Base-by-base conservation (phyloP, 768 basidiomycete genomes). In the Boletellus ananas region DNA sequence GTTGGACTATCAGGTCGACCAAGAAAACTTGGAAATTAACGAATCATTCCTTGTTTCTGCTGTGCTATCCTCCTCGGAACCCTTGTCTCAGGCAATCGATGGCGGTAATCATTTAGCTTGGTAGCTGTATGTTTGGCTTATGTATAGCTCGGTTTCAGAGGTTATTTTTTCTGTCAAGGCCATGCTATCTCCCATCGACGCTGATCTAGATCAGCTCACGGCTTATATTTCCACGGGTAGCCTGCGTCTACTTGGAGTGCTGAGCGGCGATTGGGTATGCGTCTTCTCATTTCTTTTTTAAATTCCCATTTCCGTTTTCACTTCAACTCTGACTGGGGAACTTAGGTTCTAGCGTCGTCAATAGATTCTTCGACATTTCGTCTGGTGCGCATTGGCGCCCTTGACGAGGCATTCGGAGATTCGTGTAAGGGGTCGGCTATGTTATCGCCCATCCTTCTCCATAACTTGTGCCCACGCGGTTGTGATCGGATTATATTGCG, bases 211-310 rank as follows among this genome's bases (percentile, higher is more conserved):
- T 46, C 76, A 85, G 43, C 71, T 68, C 36, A 78, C 84, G 3
- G 56, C 90, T 0, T 88, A 84, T 62, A 57, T 87, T 31, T 75
- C 77, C 29, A 81, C 85, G 2, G 60, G 72, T n/a, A 83, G 87
- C 50, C 72, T 93, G 14, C 76, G 79, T 34, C 77, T 72, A 45
- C 69, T 88, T 36, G 89, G 90, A 13, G 63, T 84, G 6, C 72
- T 89, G 43, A 78, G 79, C 54, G 84, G 84, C 29, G 90, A 91
- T 60, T 93, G 90, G 91, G 90, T 87, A 65, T 39, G 75, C 7
- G 23, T 5, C 23, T 3, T 23, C 6, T 23, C 23, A 23, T 23
- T 56, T 9, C 40, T 41, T 47, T 34, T 21, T 34, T 35, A 33
- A n/a, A 29, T 29, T 29, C 10, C 29, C 2, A 34, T 31, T 8